Conservation (phyloP, 345 rosid genomes). For the Lepidium didymum region DNA sequence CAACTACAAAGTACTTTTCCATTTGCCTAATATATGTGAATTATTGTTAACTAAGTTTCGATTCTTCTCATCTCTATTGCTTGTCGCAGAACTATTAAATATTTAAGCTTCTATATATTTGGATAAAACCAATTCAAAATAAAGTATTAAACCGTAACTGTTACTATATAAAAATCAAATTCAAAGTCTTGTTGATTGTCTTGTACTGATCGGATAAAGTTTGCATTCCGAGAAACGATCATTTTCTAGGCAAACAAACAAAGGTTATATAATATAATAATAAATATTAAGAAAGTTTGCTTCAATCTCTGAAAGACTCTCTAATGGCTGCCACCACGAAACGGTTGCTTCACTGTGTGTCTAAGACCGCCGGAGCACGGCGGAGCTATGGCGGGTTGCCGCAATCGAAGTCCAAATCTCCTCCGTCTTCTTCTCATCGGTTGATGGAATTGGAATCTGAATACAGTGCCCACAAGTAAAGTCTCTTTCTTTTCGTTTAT, state of each 20-base stretch:
- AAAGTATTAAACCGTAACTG: too few relatives aligned
- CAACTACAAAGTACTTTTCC: background rate
- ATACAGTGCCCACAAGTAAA: constrained; percentile 91
- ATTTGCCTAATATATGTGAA: background rate
- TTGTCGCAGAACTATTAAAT: background rate
- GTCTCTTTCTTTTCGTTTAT: background rate
- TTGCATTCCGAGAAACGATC: background rate
- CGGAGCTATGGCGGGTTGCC: constrained; percentile 43
- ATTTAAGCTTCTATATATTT: background rate
- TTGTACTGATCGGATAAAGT: background rate
- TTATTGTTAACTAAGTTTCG: background rate
- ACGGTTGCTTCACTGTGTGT: constrained; percentile 24
- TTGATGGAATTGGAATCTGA: constrained; percentile 69
- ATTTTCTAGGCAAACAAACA: constrained; percentile 2
- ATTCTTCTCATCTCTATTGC: background rate
- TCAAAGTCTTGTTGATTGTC: too few relatives aligned
- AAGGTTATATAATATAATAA: background rate
- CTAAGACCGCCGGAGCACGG: constrained; percentile 26
- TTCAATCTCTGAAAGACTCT: background rate
- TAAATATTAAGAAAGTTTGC: background rate
- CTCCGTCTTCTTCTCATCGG: constrained; percentile 50
- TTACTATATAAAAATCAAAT: too few relatives aligned
- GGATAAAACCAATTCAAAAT: too few relatives aligned
- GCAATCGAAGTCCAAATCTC: constrained; percentile 27
- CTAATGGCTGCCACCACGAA: constrained; percentile 33